Base-by-base conservation (phyloP, 768 basidiomycete genomes). In the Peribolospora kevripleyi region DNA sequence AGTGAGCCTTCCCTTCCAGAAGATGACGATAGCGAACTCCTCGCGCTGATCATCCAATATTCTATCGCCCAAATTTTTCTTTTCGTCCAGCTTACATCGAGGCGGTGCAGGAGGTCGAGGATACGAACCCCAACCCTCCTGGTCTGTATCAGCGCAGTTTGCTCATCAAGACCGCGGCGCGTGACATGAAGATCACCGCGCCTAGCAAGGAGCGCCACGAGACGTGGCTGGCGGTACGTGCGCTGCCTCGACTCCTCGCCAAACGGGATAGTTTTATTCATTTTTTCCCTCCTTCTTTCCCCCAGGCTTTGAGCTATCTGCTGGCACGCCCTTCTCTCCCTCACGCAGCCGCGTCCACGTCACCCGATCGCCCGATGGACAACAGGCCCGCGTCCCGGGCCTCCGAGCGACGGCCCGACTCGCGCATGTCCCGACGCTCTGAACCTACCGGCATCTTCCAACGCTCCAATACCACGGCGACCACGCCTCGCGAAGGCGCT, bases 171-270 rank as follows among this genome's bases (percentile, higher is more conserved):
- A 93, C 90, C 0, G 82, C 86, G 8, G 83, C 87, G 58, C 75
- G 91, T 56, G 93, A 98, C 69, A 93, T 97, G 79, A 91, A 93
- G 71, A 81, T 98, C 63, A 97, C 93, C n/a, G 88, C 88, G 5
- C 81, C 82, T 2, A 90, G 81, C 6, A 84, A 84, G 65, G 93
- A 97, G 60, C 75, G 90, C 54, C 93, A 98, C 64, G 90, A 97
- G 61, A 87, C 95, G 58, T 98, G 93, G 93, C 71, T 86, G 53
- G 82, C 80, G 68, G 87, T 88, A 67, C 57, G 79, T 71, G 10
- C 13, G 9, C 7, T 4, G 9, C 14, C 40, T 5, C 36, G 1
- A 39, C 46, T 43, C 10, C 42, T 52, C 45, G 42, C 14, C 14
- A 14, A 47, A 25, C 6, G n/a, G 9, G 45, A 42, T 8, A 37